phyloP scores from a whole-genome alignment of 1,139 yeast species.

The Kurtzmaniella quercitrusa region DNA sequence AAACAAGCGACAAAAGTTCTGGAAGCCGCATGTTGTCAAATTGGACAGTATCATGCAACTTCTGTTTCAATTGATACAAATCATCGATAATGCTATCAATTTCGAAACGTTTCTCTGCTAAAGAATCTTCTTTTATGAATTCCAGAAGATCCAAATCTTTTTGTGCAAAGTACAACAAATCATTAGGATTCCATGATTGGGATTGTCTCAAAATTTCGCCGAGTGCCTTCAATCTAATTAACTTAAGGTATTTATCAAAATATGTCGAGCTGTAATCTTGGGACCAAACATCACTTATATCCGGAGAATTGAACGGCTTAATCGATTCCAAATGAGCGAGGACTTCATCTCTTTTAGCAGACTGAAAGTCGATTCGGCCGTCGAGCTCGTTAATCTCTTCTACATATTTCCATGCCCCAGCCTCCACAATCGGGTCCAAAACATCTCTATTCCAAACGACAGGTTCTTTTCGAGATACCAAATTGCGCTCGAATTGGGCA shows the following conservation, averaged over 20 bases:
- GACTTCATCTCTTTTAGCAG: neutral
- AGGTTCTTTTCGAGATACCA: slow-evolving; percentile 10
- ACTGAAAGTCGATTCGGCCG: too few species aligned
- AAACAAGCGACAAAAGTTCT: neutral
- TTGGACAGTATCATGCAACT: neutral
- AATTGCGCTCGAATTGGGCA: slow-evolving; percentile 19
- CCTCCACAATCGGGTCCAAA: neutral
- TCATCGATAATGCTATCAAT: neutral
- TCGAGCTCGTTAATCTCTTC: neutral
- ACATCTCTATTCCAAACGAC: neutral
- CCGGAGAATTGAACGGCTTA: neutral
- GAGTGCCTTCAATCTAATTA: neutral
- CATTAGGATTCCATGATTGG: neutral
- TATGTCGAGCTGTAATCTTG: neutral
- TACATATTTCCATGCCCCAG: neutral
- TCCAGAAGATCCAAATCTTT: neutral
- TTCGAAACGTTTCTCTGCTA: neutral
- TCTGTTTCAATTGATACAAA: neutral
- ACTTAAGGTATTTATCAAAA: neutral
- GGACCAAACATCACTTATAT: neutral
- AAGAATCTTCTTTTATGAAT: neutral
- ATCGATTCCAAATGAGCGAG: neutral
- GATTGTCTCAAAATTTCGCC: neutral
- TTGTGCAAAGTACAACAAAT: neutral
- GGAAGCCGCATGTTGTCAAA: neutral